Percentiles rank a stretch among this genome's conserved stretches.
Conservation (phyloP, 192 early-diverging fungal species). For the Obelidium mucronatum region DNA sequence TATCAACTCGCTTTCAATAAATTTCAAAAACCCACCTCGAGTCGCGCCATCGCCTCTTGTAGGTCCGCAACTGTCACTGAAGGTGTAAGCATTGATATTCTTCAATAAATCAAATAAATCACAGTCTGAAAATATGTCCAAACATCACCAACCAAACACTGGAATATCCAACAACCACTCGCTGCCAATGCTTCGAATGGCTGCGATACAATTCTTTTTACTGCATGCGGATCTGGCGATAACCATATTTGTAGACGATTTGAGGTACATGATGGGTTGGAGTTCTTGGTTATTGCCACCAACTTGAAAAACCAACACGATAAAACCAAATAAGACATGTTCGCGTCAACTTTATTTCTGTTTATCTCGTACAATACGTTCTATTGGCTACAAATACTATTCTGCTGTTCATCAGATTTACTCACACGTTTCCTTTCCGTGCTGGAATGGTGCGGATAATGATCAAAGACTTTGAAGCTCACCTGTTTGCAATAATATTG, state of each 20-base stretch:
- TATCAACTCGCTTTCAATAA: too few relatives aligned
- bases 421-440: constrained; percentile 54
- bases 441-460: constrained; percentile 55
- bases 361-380: constrained; percentile 51
- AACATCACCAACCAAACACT: neutral
- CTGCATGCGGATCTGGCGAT: constrained; percentile 41
- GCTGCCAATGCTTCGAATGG: constrained; percentile 33
- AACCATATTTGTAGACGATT: constrained; percentile 49
- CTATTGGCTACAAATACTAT: constrained; percentile 47
- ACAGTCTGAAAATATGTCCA: constrained; percentile 3
- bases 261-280: constrained; percentile 10
- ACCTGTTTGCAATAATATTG: constrained; percentile 31
- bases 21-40: too few relatives aligned
- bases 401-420: constrained; percentile 54
- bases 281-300: neutral
- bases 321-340: constrained; percentile 20
- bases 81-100: neutral
- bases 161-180: constrained; percentile 27
- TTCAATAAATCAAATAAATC: too few relatives aligned
- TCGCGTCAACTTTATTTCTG: constrained; percentile 44
- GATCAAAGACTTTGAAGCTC: constrained; percentile 47
- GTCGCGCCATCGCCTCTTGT: neutral
- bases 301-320: neutral
- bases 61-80: neutral
- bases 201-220: constrained; percentile 41